Evolutionary conservation across 176 grass and related monocot genomes (phyloP).

Genomic region (Carex pumila): DNA sequence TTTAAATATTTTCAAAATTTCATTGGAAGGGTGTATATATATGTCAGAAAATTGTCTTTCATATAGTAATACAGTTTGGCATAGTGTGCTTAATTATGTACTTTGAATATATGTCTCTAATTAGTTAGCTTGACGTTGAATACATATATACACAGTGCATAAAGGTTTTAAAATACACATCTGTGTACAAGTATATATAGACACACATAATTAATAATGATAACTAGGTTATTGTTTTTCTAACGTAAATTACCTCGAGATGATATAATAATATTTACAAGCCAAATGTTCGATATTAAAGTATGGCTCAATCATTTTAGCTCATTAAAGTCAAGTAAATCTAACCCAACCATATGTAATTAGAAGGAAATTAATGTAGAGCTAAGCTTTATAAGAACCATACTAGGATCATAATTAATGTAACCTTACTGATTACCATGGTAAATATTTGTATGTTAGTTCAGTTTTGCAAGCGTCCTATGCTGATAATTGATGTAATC

Average conservation of each 20-base stretch:
- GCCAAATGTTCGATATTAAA: background rate
- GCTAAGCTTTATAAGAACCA: background rate
- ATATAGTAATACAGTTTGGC: background rate
- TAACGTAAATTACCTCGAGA: background rate
- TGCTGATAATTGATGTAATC: background rate
- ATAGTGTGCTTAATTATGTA: background rate
- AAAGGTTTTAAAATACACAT: background rate
- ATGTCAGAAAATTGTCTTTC: background rate
- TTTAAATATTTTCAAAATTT: background rate
- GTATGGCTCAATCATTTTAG: background rate
- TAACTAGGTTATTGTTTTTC: background rate
- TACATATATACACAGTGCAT: background rate
- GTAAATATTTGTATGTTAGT: background rate
- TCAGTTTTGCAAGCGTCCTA: background rate
- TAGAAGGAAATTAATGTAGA: background rate
- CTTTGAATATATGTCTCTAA: background rate
- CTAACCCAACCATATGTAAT: background rate
- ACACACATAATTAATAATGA: background rate
- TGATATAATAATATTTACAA: background rate
- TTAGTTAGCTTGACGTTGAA: background rate
- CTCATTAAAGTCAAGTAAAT: background rate
- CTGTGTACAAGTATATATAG: background rate
- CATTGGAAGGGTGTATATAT: background rate
- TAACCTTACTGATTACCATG: background rate
- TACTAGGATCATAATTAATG: background rate